Conservation (phyloP, 2,329 filamentous ascomycete species). For the Fusarium nematophilum region DNA sequence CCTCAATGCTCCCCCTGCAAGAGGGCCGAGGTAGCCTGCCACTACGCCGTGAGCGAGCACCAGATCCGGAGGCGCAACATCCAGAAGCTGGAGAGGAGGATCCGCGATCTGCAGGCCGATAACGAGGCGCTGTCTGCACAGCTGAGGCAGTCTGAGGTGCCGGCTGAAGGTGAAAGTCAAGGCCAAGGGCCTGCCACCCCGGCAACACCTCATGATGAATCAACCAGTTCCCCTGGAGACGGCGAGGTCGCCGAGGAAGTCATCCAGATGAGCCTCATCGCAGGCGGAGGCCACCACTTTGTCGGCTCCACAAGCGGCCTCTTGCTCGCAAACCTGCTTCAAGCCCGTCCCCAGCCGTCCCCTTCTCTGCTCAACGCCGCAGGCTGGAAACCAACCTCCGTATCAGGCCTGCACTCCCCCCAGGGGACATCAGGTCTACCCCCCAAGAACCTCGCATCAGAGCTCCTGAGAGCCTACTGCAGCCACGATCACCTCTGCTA, state of each 20-base stretch:
- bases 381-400: conserved; percentile 28
- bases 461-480: conserved; percentile 54
- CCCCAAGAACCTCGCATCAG: conserved; percentile 48
- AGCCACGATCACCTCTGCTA: conserved; percentile 57
- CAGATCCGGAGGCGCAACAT: conserved; percentile 46
- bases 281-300: conserved; percentile 56
- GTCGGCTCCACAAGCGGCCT: conserved; percentile 55
- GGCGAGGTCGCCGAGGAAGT: conserved; percentile 53
- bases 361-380: conserved; percentile 18
- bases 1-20: conserved; percentile 52
- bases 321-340: conserved; percentile 55
- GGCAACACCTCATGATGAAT: conserved; percentile 6
- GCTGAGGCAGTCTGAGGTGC: conserved; percentile 18
- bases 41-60: conserved; percentile 49
- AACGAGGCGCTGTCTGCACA: conserved; percentile 37
- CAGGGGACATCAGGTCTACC: conserved; percentile 44
- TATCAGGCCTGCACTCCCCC: conserved; percentile 4
- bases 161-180: conserved; percentile 11
- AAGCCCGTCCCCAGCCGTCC: conserved; percentile 34
- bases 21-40: conserved; percentile 48
- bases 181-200: background rate
- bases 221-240: conserved; percentile 12
- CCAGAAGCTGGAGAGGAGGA: conserved; percentile 49
- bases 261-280: conserved; percentile 55
- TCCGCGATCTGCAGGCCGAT: conserved; percentile 47